Evolutionary conservation across 352 stramenopile species (phyloP).

Genomic region (Pythium biforme): DNA sequence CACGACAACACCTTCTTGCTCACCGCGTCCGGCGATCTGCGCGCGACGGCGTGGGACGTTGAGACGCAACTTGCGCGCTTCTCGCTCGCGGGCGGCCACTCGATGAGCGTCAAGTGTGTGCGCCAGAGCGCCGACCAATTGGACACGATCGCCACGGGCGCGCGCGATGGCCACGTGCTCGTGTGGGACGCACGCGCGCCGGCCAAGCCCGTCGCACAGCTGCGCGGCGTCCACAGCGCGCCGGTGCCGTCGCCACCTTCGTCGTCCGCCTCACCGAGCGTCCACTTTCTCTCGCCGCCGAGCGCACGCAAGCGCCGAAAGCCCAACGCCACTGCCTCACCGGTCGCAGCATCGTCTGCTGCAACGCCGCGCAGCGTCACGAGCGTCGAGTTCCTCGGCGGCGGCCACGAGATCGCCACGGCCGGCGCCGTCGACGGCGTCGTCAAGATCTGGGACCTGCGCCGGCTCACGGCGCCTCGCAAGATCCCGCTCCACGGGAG

Average conservation of each 20-base stretch:
- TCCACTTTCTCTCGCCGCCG: conserved; percentile 34
- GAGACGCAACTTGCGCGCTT: conserved; percentile 39
- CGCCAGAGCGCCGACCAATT: conserved; percentile 38
- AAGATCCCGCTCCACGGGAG: conserved; percentile 18
- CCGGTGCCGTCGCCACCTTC: conserved; percentile 16
- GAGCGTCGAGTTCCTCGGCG: conserved; percentile 58
- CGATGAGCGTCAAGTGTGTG: conserved; percentile 78
- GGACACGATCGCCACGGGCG: conserved; percentile 53
- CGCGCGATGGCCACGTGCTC: conserved; percentile 59
- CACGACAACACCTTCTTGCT: conserved; percentile 46
- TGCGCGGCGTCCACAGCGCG: conserved; percentile 42
- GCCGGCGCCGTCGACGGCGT: conserved; percentile 55
- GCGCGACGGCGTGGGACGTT: conserved; percentile 54
- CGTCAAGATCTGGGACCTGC: conserved; percentile 73
- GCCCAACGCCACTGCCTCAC: not conserved
- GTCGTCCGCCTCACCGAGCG: not conserved
- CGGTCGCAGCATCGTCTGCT: conserved; percentile 5
- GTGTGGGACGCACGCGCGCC: conserved; percentile 49
- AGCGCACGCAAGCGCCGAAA: conserved; percentile 34
- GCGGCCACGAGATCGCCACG: conserved; percentile 46
- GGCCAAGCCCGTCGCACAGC: conserved; percentile 22
- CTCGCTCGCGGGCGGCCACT: conserved; percentile 40
- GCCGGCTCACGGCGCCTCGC: conserved; percentile 28
- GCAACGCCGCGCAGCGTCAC: conserved; percentile 53
- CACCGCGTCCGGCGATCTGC: conserved; percentile 57